Base-by-base conservation (phyloP, 805 yeast species). In the Candida oleophila region DNA sequence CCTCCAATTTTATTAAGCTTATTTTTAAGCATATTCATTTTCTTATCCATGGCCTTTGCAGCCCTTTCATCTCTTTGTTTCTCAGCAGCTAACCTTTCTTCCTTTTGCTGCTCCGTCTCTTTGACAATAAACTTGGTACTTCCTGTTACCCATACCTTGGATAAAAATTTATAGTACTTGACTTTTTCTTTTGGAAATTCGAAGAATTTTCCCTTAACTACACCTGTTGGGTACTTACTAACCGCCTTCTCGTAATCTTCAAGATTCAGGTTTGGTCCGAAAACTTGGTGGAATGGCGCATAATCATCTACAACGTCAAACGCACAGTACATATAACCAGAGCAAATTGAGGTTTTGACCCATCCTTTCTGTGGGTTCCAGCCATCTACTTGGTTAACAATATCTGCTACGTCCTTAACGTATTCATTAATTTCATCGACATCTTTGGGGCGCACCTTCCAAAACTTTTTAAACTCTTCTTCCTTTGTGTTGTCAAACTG, bases 341-440 rank as follows among this genome's bases (percentile, higher is more conserved):
- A 46, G 50, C 77, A 72, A 18, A 61, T 47, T 0, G 58, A 54
- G 42, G 55, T 65, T 47, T 69, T 69, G 22, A 70, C 59, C 77
- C 77, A 72, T 4, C 76, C 76, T 43, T 69, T 69, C 46, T 68
- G 76, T 0, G 76, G 77, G 18, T 54, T 59, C 47, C 61, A 61
- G 3, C 50, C 54, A 7, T 45, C 49, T 8, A 62, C 54, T 30
- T 59, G 61, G 49, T 2, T 5, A 14, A 22, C 21, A 11, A 33
- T 28, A 8, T 38, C 37, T 42, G 50, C 44, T 15, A 51, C 54
- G 4, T 38, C 40, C 15, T 41, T 42, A 22, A 51, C 40, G 38
- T 54, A 51, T 2, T 47, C 49, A 40, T 55, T 42, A 3, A 66
- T 45, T 30, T 69, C 69, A 49, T 72, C 76, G 16, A 58, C 56